phyloP scores from a whole-genome alignment of 108 stramenopile genomes.

The Nitzschia sp. region DNA sequence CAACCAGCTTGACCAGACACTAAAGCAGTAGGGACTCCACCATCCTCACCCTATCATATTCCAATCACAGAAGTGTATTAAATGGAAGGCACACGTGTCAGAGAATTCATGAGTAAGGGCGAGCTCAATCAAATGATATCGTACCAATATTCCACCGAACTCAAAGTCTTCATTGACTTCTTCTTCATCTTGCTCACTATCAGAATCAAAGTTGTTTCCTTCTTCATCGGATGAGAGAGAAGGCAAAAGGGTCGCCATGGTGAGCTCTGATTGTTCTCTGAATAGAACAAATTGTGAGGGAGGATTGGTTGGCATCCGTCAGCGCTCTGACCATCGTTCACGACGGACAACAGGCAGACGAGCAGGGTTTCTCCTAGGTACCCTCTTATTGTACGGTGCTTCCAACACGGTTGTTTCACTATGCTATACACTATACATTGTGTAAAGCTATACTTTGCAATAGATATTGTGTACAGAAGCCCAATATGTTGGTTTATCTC shows the following conservation, averaged over 20 bases:
- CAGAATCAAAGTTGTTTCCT: slow-evolving; percentile 37
- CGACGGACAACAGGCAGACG: not conserved
- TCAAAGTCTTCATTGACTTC: slow-evolving; percentile 66
- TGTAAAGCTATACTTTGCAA: too few relatives aligned
- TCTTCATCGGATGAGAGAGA: slow-evolving; percentile 79
- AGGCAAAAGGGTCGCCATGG: slow-evolving; percentile 71
- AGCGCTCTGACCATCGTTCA: not conserved
- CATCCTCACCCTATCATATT: slow-evolving; percentile 73
- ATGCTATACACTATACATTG: too few relatives aligned
- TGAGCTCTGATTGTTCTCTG: not conserved
- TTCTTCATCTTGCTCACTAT: slow-evolving; percentile 39
- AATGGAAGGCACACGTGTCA: not conserved
- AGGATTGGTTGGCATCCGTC: slow-evolving; percentile 3
- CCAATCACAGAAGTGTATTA: not conserved
- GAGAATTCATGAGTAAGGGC: not conserved
- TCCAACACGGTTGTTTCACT: too few relatives aligned
- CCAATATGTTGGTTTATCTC: too few relatives aligned
- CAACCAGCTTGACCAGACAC: slow-evolving; percentile 54
- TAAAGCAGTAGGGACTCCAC: slow-evolving; percentile 35
- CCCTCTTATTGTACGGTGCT: too few relatives aligned
- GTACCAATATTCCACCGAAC: slow-evolving; percentile 78
- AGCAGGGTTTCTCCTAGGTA: too few relatives aligned
- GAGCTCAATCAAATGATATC: not conserved
- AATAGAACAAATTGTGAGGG: not conserved
- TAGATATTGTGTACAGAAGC: too few relatives aligned